A percentile compares a stretch with the other conserved stretches of the same genome.
These are phyloP conservation scores for Quercus tomentella DNA, from an alignment of 331 rosid species.

Conservation along the genomic window DNA sequence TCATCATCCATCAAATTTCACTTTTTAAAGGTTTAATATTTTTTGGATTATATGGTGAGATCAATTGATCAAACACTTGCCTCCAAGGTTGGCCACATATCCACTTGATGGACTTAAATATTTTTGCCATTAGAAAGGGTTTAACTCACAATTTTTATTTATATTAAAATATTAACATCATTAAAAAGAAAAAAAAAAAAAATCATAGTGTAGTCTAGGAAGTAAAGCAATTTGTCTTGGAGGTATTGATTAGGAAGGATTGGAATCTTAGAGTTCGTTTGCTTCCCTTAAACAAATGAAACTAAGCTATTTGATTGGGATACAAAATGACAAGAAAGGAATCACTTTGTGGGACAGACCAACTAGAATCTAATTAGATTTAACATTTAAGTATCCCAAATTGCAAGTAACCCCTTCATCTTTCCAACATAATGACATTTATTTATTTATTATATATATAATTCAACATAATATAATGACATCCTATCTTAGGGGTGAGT, in stretches of 20 bases:
- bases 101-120: background rate
- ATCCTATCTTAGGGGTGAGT: background rate
- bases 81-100: background rate
- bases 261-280: conserved; percentile 10
- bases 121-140: background rate
- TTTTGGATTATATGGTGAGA: background rate
- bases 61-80: background rate
- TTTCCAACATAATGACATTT: conserved; percentile 3
- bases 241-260: conserved; percentile 4
- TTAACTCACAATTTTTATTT: background rate
- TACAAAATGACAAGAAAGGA: conserved; percentile 19
- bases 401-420: conserved; percentile 13
- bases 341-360: conserved; percentile 11
- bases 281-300: background rate
- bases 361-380: conserved; percentile 10
- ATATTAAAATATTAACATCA: too few relatives aligned
- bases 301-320: background rate
- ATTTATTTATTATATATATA: too few relatives aligned
- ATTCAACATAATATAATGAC: background rate
- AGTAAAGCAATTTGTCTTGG: background rate
- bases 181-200: background rate
- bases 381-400: conserved; percentile 17
- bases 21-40: background rate
- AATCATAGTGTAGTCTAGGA: background rate
- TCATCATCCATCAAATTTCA: background rate